These are phyloP conservation scores for Psilocybe tampanensis DNA, from an alignment of 768 basidiomycete genomes.

Conservation along the genomic window DNA sequence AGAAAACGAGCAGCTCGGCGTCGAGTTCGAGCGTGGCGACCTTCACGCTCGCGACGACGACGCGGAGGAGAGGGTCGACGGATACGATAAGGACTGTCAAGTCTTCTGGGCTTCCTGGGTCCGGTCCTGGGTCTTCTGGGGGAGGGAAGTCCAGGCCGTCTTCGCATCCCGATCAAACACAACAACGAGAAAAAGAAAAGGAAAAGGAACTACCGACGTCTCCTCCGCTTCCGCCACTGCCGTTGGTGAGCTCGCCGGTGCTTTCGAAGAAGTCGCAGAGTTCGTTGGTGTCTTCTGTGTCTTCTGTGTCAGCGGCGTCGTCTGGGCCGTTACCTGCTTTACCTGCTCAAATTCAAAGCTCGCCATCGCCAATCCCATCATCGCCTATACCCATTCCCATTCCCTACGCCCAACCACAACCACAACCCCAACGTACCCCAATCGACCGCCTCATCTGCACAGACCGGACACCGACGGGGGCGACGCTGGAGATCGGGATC, in stretches of 20 bases:
- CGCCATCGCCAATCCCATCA: not conserved
- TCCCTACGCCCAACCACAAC: not conserved
- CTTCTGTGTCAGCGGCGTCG: no score
- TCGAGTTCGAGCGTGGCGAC: conserved; percentile 46
- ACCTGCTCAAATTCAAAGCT: no score
- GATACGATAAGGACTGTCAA: conserved; percentile 45
- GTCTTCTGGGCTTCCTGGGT: conserved; percentile 11
- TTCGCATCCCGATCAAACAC: no score
- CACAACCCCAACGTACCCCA: not conserved
- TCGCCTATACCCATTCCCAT: not conserved
- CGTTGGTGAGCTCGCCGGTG: not conserved
- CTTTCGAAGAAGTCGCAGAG: no score
- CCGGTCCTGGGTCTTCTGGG: not conserved
- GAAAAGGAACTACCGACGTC: no score
- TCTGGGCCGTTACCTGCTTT: no score
- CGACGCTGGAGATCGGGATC: conserved; percentile 83
- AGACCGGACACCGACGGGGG: conserved; percentile 48
- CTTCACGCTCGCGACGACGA: conserved; percentile 10
- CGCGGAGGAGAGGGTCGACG: conserved; percentile 42
- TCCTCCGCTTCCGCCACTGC: conserved; percentile 13
- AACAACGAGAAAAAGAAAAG: no score
- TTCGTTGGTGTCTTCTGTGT: no score
- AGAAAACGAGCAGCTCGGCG: conserved; percentile 45
- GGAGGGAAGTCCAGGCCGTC: not conserved
- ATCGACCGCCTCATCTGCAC: conserved; percentile 11